Evolutionary conservation across 306 rosid genomes (phyloP).

Genomic region (Astragalus membranaceus): DNA sequence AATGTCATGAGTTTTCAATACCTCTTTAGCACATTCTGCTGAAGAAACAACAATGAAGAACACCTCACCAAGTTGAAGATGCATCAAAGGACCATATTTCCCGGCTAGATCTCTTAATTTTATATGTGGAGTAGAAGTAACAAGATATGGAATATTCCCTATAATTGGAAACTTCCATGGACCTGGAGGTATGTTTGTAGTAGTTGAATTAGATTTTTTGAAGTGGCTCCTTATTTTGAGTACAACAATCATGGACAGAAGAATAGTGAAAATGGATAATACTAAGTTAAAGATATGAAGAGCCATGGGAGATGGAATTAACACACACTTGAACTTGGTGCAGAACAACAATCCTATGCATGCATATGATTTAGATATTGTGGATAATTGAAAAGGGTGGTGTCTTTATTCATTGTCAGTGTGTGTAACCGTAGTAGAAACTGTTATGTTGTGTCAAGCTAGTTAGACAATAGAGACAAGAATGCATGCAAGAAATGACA

Average conservation of each 20-base stretch:
- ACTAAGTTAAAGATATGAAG: background rate
- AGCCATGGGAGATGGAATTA: background rate
- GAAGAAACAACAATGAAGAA: constrained; percentile 14
- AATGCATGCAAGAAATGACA: no score
- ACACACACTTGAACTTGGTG: background rate
- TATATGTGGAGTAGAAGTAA: constrained; percentile 5
- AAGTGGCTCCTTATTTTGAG: background rate
- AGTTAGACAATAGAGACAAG: no score
- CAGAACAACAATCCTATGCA: no score
- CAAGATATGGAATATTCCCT: constrained; percentile 18
- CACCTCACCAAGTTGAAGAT: constrained; percentile 24
- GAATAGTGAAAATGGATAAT: background rate
- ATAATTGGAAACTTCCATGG: constrained; percentile 22
- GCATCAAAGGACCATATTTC: constrained; percentile 30
- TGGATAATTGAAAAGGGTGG: no score
- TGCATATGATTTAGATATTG: no score
- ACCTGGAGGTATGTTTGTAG: constrained; percentile 8
- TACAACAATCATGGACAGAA: background rate
- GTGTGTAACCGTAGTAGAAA: no score
- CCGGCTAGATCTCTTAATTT: background rate
- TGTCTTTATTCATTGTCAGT: no score
- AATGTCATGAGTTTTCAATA: constrained; percentile 24
- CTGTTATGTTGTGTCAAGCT: no score
- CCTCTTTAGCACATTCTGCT: constrained; percentile 20
- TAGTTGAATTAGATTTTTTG: background rate